Evolutionary conservation across 148 eudicot genomes (phyloP).

Genomic region (Spergularia marina): DNA sequence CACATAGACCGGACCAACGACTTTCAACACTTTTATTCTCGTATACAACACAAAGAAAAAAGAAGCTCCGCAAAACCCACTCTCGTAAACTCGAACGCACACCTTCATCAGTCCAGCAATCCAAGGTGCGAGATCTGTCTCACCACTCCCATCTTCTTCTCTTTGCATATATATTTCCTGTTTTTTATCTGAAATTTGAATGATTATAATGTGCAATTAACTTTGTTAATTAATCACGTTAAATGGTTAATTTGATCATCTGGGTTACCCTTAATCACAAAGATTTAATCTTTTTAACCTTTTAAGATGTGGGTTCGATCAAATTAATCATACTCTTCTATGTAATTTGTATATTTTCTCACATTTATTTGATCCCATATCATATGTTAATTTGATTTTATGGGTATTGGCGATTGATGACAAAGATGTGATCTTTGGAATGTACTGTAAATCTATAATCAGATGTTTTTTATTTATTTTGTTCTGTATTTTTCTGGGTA

Average conservation of each 20-base stretch:
- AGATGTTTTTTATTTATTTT: not conserved
- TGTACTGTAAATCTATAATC: no score
- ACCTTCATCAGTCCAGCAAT: not conserved
- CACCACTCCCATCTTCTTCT: not conserved
- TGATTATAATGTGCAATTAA: not conserved
- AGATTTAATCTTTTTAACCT: not conserved
- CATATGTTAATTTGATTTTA: not conserved
- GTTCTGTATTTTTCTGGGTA: not conserved
- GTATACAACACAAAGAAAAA: no score
- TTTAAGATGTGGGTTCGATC: not conserved
- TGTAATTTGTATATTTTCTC: not conserved
- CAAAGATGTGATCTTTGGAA: not conserved
- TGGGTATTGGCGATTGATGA: not conserved
- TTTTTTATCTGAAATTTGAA: not conserved
- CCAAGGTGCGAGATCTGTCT: not conserved
- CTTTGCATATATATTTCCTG: not conserved
- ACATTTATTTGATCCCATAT: not conserved
- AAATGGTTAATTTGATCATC: not conserved
- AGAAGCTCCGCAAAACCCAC: not conserved
- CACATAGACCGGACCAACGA: no score
- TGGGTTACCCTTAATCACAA: not conserved
- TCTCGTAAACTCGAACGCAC: not conserved
- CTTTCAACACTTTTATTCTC: no score
- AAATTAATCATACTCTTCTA: not conserved
- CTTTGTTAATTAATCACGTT: no score